phyloP scores from a whole-genome alignment of 208 protist genomes.

The Wallacemonas sp. region DNA sequence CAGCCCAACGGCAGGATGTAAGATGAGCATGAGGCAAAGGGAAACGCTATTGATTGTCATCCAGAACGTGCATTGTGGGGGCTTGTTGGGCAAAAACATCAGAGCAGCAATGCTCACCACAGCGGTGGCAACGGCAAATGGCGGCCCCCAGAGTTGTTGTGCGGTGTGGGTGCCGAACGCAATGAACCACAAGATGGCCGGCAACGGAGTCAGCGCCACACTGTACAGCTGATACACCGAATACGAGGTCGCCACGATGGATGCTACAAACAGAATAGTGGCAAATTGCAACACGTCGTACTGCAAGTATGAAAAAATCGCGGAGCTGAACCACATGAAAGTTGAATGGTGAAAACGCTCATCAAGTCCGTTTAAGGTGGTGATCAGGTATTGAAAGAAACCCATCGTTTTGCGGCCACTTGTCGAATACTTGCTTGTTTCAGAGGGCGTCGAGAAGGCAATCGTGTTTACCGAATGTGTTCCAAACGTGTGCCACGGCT shows the following conservation, averaged over 20 bases:
- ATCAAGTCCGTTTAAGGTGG: constrained; percentile 61
- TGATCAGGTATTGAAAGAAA: constrained; percentile 32
- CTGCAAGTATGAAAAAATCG: constrained; percentile 30
- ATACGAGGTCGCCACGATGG: constrained; percentile 57
- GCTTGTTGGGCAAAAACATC: constrained; percentile 14
- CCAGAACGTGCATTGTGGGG: constrained; percentile 32
- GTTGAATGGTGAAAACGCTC: constrained; percentile 73
- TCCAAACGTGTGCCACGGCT: constrained; percentile 38
- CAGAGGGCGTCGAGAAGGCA: constrained; percentile 34
- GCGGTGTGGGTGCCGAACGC: constrained; percentile 16
- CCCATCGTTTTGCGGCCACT: background rate
- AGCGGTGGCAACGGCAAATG: background rate
- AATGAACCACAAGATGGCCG: constrained; percentile 26
- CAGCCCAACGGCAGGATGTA: constrained; percentile 53
- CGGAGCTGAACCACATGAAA: constrained; percentile 47
- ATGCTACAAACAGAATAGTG: constrained; percentile 49
- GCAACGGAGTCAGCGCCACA: constrained; percentile 38
- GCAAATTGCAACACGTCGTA: constrained; percentile 69
- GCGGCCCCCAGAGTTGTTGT: background rate
- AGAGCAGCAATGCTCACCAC: constrained; percentile 11
- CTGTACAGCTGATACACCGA: constrained; percentile 52
- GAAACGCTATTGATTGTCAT: constrained; percentile 53
- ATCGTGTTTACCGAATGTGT: constrained; percentile 60
- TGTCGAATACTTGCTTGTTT: background rate
- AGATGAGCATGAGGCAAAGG: constrained; percentile 51